These are phyloP conservation scores for Rhinocladiella mackenziei DNA, from an alignment of 2,329 filamentous ascomycete species.

Conservation along the genomic window DNA sequence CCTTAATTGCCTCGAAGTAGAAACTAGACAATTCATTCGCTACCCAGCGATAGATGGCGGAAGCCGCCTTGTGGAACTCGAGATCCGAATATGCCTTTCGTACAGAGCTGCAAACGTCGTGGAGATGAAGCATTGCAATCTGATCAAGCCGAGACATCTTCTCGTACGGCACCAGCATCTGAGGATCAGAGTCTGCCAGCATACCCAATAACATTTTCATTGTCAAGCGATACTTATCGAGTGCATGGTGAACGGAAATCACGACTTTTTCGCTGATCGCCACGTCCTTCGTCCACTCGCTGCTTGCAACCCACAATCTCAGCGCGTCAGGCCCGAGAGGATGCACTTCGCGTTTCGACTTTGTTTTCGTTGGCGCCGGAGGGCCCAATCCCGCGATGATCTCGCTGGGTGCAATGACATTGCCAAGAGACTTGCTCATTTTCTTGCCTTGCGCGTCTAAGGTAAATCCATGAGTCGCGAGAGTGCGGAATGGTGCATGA, in stretches of 20 bases:
- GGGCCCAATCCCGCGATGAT: conserved; percentile 80
- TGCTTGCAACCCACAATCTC: conserved; percentile 84
- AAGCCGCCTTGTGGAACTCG: conserved; percentile 77
- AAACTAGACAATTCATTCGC: conserved; percentile 82
- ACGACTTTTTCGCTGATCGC: conserved; percentile 74
- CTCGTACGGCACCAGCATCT: conserved; percentile 38
- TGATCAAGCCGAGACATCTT: conserved; percentile 55
- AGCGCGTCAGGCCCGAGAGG: conserved; percentile 77
- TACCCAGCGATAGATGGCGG: conserved; percentile 73
- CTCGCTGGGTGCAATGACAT: conserved; percentile 72
- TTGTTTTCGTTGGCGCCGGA: conserved; percentile 35
- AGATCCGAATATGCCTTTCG: conserved; percentile 63
- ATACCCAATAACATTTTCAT: conserved; percentile 87
- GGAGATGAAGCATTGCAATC: conserved; percentile 72
- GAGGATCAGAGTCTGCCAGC: conserved; percentile 54
- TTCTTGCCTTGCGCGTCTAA: conserved; percentile 88
- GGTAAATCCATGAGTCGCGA: conserved; percentile 96
- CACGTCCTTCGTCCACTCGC: conserved; percentile 86
- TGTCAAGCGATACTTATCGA: conserved; percentile 84
- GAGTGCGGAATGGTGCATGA: conserved; percentile 74
- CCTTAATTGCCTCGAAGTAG: conserved; percentile 90
- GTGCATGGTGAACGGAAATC: conserved; percentile 66
- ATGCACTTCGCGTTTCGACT: conserved; percentile 51
- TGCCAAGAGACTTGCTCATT: conserved; percentile 97
- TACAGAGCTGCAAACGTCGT: conserved; percentile 61